phyloP scores from a whole-genome alignment of 2,329 filamentous ascomycete species.

The Scytalidium sp. region DNA sequence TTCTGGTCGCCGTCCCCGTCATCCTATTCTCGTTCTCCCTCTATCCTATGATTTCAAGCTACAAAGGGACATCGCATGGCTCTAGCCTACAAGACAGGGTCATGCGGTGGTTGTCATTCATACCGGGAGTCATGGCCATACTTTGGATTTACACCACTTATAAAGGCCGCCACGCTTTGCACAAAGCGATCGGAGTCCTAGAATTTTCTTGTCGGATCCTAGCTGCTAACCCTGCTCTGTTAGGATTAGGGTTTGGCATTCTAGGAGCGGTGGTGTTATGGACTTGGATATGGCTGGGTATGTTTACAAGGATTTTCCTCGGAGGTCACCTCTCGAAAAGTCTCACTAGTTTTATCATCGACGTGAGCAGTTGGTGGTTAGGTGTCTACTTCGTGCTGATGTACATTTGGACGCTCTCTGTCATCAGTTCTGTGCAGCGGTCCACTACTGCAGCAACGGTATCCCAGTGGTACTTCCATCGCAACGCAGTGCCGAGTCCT shows the following conservation, averaged over 20 bases:
- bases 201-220: constrained; percentile 91
- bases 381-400: constrained; percentile 89
- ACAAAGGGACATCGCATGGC: constrained; percentile 73
- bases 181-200: constrained; percentile 81
- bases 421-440: constrained; percentile 85
- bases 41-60: constrained; percentile 88
- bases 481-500: constrained; percentile 73
- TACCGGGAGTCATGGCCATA: constrained; percentile 70
- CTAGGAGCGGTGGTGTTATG: constrained; percentile 75
- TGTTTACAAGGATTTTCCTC: constrained; percentile 95
- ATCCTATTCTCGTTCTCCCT: constrained; percentile 87
- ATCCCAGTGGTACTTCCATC: constrained; percentile 98
- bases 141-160: constrained; percentile 83
- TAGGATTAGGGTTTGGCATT: constrained; percentile 78
- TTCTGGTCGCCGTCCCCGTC: constrained; percentile 80
- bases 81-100: constrained; percentile 76
- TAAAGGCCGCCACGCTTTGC: constrained; percentile 75
- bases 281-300: constrained; percentile 95
- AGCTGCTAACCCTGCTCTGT: constrained; percentile 76
- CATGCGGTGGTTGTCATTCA: constrained; percentile 82
- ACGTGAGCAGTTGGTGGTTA: constrained; percentile 89
- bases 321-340: constrained; percentile 77
- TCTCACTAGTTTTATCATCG: constrained; percentile 69
- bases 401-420: constrained; percentile 90
- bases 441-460: constrained; percentile 92